Conservation (phyloP, 2,329 filamentous ascomycete genomes). For the Spiromastix sp. region DNA sequence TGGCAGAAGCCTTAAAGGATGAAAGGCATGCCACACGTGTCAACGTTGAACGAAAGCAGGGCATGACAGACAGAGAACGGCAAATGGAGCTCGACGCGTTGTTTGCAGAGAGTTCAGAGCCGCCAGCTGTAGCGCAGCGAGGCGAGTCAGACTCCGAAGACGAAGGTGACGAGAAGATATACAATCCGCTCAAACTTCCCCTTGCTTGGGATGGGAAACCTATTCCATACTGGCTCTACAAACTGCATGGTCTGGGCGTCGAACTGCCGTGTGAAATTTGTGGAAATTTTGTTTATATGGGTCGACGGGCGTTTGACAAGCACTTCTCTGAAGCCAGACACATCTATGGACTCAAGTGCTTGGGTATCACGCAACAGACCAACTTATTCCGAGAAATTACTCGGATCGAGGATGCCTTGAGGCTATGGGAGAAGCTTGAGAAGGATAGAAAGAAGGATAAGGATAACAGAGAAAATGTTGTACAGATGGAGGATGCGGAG, state of each 20-base stretch:
- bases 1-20: slow-evolving; percentile 72
- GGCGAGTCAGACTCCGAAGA: slow-evolving; percentile 52
- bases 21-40: slow-evolving; percentile 82
- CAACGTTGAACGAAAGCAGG: slow-evolving; percentile 92
- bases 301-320: slow-evolving; percentile 90
- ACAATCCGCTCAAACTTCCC: slow-evolving; percentile 93
- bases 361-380: slow-evolving; percentile 79
- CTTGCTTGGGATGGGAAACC: slow-evolving; percentile 98
- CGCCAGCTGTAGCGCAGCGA: slow-evolving; percentile 22
- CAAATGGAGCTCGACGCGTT: slow-evolving; percentile 88
- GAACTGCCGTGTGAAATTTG: slow-evolving; percentile 96
- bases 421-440: slow-evolving; percentile 88
- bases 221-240: slow-evolving; percentile 98
- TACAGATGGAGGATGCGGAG: slow-evolving; percentile 97
- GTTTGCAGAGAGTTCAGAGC: slow-evolving; percentile 51
- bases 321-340: slow-evolving; percentile 94
- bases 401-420: slow-evolving; percentile 76
- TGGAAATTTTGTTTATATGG: slow-evolving; percentile 99
- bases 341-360: slow-evolving; percentile 83
- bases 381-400: slow-evolving; percentile 90
- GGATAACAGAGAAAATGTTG: slow-evolving; percentile 68
- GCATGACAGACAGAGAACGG: slow-evolving; percentile 93
- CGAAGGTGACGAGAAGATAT: slow-evolving; percentile 74
- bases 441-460: slow-evolving; percentile 69
- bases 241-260: slow-evolving; percentile 86